phyloP scores from a whole-genome alignment of 495 filamentous ascomycete genomes.

The Thermothielavioides terrestris region DNA sequence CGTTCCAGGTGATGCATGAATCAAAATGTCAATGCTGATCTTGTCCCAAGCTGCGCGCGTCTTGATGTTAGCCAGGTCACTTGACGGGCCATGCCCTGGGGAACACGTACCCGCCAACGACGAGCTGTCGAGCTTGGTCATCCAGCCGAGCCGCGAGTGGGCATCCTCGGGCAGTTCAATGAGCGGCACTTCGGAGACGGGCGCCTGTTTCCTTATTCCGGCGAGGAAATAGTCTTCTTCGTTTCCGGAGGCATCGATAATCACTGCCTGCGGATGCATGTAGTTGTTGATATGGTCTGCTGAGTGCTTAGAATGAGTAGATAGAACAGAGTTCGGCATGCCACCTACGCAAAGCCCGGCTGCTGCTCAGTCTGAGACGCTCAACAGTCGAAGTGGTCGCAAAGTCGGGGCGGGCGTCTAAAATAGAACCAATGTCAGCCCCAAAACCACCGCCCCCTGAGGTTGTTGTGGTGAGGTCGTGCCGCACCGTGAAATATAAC shows the following conservation, averaged over 20 bases:
- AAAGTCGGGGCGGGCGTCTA: slow-evolving; percentile 50
- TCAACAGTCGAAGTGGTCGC: slow-evolving; percentile 38
- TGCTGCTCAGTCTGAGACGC: slow-evolving; percentile 39
- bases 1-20: slow-evolving; percentile 59
- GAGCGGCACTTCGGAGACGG: slow-evolving; percentile 38
- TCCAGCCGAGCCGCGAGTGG: slow-evolving; percentile 59
- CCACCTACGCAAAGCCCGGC: slow-evolving; percentile 35
- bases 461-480: not conserved
- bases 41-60: slow-evolving; percentile 66
- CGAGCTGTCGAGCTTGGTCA: slow-evolving; percentile 62
- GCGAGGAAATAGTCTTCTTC: slow-evolving; percentile 49
- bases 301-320: slow-evolving; percentile 1
- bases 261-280: slow-evolving; percentile 50
- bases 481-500: slow-evolving; percentile 47
- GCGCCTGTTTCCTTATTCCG: slow-evolving; percentile 40
- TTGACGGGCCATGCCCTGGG: not conserved
- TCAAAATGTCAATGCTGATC: slow-evolving; percentile 62
- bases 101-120: slow-evolving; percentile 52
- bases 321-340: not conserved
- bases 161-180: slow-evolving; percentile 59
- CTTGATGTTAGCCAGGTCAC: slow-evolving; percentile 10
- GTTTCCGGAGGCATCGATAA: slow-evolving; percentile 41
- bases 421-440: slow-evolving; percentile 1
- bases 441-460: not conserved
- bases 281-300: slow-evolving; percentile 44